Evolutionary conservation across 306 rosid species (phyloP), one percentile per base, ranked within the genome.

Genomic region (Crotalaria pallida): DNA sequence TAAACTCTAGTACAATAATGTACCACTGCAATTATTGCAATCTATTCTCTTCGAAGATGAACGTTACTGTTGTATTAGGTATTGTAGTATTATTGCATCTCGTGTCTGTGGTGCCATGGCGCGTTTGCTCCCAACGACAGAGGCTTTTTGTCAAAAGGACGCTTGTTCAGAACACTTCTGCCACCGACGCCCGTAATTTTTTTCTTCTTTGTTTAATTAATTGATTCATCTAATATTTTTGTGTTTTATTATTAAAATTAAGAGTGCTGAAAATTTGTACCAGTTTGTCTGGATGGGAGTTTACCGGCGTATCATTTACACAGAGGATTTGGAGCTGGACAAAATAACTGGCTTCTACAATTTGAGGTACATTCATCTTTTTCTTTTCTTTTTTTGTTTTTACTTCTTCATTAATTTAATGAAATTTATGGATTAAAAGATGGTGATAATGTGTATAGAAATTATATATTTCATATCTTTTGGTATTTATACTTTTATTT

Each of bases 231-330:
- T 29, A 7, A 50, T 8, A 16, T 6, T 11, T 10, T 9, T 0
- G 1, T 27, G 3, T 15, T 1, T 11, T 27, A 8, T 27, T 27
- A 27, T 27, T 27, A 27, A 27, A 27, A 2, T 27, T 60, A 67
- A 13, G 56, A 26, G 19, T n/a, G 58, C 16, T 18, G 57, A 16
- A 34, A 31, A 38, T 26, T 16, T 45, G 69, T 27, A 5, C 36
- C 36, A 93, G 98, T 85, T 74, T 93, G 98, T 82, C 81, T 93
- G 88, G 98, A 93, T 57, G 98, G 97, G 50, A 93, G 98, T 83
- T 84, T 84, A 78, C 98, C 97, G 76, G 98, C 96, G 61, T 93
- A 93, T 74, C 98, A 90, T 61, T 72, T 82, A 59, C 76, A 93
- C 76, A 81, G 88, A 65, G 98, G 98, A 66, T 87, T 72, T 75